phyloP scores from a whole-genome alignment of 78 protist species.

The Mastigamoeba balamuthi region DNA sequence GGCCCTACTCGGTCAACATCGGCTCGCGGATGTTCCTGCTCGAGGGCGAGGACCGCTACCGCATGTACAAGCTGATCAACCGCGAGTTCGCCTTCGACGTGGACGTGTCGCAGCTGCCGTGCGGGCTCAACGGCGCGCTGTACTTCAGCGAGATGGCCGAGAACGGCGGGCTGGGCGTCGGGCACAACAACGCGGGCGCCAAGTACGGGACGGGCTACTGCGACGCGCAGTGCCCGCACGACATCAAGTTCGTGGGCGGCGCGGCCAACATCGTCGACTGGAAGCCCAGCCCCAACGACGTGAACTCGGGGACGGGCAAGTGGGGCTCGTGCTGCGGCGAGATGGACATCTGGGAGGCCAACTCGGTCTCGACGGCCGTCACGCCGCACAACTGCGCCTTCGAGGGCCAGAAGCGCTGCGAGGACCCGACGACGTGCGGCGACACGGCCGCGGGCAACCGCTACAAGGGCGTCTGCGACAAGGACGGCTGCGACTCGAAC shows the following conservation, averaged over 20 bases:
- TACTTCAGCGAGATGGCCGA: conserved; percentile 28
- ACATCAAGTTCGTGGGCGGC: conserved; percentile 24
- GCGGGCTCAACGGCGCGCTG: conserved; percentile 35
- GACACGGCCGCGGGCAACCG: conserved; percentile 13
- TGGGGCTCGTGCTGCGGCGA: conserved; percentile 4
- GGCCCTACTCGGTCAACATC: conserved; percentile 1
- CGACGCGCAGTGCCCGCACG: conserved; percentile 48
- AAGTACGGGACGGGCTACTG: conserved; percentile 37
- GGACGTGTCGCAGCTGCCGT: conserved; percentile 18
- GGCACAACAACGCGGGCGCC: conserved; percentile 10
- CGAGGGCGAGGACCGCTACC: neutral
- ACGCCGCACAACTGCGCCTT: conserved; percentile 10
- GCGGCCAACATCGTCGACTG: conserved; percentile 8
- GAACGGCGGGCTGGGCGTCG: conserved; percentile 1
- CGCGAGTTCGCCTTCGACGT: conserved; percentile 21
- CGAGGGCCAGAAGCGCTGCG: conserved; percentile 2
- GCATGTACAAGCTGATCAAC: conserved; percentile 15
- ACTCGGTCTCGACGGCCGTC: conserved; percentile 12
- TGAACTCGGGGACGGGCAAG: neutral
- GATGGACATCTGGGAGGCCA: conserved; percentile 45
- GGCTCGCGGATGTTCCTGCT: conserved; percentile 18
- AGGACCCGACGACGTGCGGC: conserved; percentile 2
- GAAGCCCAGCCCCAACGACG: neutral
- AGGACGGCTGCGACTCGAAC: conserved; percentile 32
- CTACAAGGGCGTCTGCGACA: conserved; percentile 6